Base-by-base conservation (phyloP, 2,329 filamentous ascomycete species). In the Pseudogymnoascus sp. region DNA sequence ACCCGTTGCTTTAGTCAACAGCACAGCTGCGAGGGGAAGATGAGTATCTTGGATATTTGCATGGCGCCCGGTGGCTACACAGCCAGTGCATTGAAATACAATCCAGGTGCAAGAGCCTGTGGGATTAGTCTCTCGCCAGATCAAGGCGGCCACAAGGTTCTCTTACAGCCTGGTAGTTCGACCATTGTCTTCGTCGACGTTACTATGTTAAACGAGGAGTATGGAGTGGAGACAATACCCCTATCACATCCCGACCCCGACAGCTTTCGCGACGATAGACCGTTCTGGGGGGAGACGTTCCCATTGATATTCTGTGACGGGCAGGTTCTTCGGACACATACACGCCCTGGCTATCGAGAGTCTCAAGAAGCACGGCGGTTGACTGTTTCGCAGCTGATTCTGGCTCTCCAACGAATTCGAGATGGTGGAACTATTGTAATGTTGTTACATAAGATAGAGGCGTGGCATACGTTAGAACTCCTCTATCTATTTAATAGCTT, bases 271-370 rank as follows among this genome's bases (percentile, higher is more conserved):
- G 39, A 37, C 3, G 33, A 63, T 15, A 59, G 64, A 4, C 68
- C 67, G 1, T 70, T 68, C 63, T 63, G 21, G 4, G 58, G 29
- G 5, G 58, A 64, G 25, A 66, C 67, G 7, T 60, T 70, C n/a
- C 65, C 69, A 39, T 61, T 70, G 4, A 60, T 70, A n/a, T 67
- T 71, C 29, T 69, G 68, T 40, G 69, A 69, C 61, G 69, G 69
- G 3, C 62, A 66, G 52, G 66, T 65, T n/a, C 60, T 65, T 5
- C 63, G 69, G 42, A 68, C 64, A 1, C 68, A 69, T n/a, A 33
- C 66, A 15, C 69, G 68, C 6, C 36, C 66, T 5, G 27, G 42
- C 29, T 66, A 66, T 42, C 60, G 66, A 8, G 45, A 67, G 31
- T 12, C 55, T 9, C 63, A 37, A 5, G 68, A 70, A 59, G 62